phyloP scores from a whole-genome alignment of 169 alveolate genomes.

The Cryptosporidium canis region DNA sequence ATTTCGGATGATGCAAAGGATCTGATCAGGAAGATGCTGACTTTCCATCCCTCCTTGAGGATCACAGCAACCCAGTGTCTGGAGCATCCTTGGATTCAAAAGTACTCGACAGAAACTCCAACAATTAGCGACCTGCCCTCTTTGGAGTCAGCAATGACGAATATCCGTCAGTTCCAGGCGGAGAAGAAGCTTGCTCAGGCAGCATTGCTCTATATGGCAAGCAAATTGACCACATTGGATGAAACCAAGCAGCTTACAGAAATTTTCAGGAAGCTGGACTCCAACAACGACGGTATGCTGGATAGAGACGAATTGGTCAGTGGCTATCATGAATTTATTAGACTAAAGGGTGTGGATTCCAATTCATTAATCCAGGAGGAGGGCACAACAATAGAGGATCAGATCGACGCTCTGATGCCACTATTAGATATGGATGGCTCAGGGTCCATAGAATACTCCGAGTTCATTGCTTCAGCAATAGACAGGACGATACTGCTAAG shows the following conservation, averaged over 20 bases:
- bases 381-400: conserved; percentile 83
- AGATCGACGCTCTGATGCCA: conserved; percentile 85
- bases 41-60: conserved; percentile 86
- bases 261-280: conserved; percentile 90
- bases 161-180: conserved; percentile 86
- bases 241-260: conserved; percentile 89
- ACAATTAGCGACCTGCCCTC: conserved; percentile 68
- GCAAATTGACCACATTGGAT: conserved; percentile 88
- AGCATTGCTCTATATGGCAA: conserved; percentile 89
- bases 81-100: conserved; percentile 90
- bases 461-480: conserved; percentile 94
- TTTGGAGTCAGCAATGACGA: conserved; percentile 78
- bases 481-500: conserved; percentile 87
- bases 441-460: conserved; percentile 90
- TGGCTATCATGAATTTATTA: conserved; percentile 85
- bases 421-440: conserved; percentile 88
- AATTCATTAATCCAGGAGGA: conserved; percentile 76
- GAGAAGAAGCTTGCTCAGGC: conserved; percentile 91
- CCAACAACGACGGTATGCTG: conserved; percentile 89
- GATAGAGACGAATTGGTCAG: conserved; percentile 86
- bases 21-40: conserved; percentile 84
- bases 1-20: conserved; percentile 89
- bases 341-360: conserved; percentile 84
- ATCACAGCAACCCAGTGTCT: conserved; percentile 87
- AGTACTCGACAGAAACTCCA: conserved; percentile 74